Percentiles rank a stretch among this genome's conserved stretches.
Evolutionary conservation across 2,329 filamentous ascomycete genomes (phyloP).

Genomic region (Huntiella savannae): DNA sequence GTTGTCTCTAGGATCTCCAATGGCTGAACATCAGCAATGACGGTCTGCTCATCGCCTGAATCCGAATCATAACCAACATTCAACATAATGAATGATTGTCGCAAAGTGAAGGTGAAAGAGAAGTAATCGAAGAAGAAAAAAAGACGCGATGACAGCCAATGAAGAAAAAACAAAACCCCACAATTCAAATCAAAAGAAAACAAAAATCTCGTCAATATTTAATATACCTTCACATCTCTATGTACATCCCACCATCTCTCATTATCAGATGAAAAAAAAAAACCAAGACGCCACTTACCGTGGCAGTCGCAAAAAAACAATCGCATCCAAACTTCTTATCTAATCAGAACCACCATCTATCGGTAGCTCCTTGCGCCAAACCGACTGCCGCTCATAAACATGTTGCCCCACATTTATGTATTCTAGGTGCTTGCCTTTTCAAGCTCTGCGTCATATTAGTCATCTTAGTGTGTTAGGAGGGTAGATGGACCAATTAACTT

Average conservation of each 20-base stretch:
- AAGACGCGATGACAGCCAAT: background rate
- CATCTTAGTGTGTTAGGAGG: background rate
- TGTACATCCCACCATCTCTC: background rate
- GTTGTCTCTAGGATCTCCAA: background rate
- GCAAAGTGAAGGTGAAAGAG: background rate
- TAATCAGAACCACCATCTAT: slow-evolving; percentile 5
- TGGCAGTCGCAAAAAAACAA: background rate
- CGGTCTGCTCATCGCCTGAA: background rate
- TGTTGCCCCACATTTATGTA: background rate
- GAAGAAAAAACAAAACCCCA: background rate
- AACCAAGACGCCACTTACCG: too few relatives aligned
- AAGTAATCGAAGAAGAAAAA: background rate
- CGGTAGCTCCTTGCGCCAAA: background rate
- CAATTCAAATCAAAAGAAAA: background rate
- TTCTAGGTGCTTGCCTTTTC: background rate
- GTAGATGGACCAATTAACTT: slow-evolving; percentile 5
- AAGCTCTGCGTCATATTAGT: slow-evolving; percentile 9
- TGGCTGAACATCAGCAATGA: background rate
- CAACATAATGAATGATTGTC: slow-evolving; percentile 3
- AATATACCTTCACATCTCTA: background rate
- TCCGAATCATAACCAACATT: slow-evolving; percentile 5
- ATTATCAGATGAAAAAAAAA: background rate
- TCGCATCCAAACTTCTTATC: background rate
- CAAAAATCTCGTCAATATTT: background rate
- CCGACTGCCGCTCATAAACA: too few relatives aligned